Evolutionary conservation across 2,329 filamentous ascomycete genomes (phyloP).

Genomic region (Cladosporium sp.): DNA sequence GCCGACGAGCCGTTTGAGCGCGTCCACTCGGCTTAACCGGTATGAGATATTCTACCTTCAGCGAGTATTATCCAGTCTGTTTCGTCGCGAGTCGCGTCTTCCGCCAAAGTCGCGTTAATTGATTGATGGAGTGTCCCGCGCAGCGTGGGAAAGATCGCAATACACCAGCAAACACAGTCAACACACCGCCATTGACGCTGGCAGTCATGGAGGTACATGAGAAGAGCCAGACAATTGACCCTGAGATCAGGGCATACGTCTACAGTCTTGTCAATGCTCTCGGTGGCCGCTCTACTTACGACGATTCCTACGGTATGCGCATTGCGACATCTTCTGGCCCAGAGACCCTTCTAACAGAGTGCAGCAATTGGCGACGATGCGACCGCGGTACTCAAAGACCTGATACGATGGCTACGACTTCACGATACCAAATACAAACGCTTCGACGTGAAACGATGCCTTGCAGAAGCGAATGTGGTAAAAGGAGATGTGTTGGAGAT

Average conservation of each 20-base stretch:
- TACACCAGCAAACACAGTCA: background rate
- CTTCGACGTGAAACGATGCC: conserved; percentile 88
- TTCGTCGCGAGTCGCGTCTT: conserved; percentile 6
- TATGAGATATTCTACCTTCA: too few relatives aligned
- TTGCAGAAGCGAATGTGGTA: conserved; percentile 88
- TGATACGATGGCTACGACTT: conserved; percentile 91
- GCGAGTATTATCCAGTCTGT: too few relatives aligned
- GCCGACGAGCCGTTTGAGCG: too few relatives aligned
- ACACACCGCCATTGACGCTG: background rate
- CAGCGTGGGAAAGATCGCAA: background rate
- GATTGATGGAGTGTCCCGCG: background rate
- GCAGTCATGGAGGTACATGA: conserved; percentile 26
- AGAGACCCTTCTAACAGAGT: background rate
- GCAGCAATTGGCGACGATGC: conserved; percentile 80
- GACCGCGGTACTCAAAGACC: conserved; percentile 81
- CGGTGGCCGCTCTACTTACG: conserved; percentile 29
- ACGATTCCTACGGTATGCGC: conserved; percentile 51
- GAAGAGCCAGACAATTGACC: conserved; percentile 58
- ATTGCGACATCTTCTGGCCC: background rate
- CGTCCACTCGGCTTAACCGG: too few relatives aligned
- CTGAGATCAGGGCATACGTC: conserved; percentile 87
- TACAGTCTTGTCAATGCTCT: conserved; percentile 91
- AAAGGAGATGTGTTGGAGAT: conserved; percentile 87
- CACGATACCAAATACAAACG: conserved; percentile 74
- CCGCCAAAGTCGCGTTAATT: background rate